A percentile compares a stretch with the other conserved stretches of the same genome.
Evolutionary conservation across 345 rosid genomes (phyloP).

Genomic region (Gossypioides kirkii): DNA sequence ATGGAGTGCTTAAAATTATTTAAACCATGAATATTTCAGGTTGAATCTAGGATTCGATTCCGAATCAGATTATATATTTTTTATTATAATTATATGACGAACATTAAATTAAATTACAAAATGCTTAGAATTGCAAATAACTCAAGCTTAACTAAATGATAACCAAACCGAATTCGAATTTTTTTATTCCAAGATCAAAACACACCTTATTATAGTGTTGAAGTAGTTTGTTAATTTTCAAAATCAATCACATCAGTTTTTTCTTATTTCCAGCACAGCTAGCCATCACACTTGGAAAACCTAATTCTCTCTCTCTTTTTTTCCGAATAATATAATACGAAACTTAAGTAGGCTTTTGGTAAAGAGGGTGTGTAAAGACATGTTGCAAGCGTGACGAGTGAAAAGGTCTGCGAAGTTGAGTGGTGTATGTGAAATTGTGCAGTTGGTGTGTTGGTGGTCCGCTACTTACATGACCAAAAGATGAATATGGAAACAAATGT

Average conservation of each 20-base stretch:
- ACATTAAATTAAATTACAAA: too few relatives aligned
- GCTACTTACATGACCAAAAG: slow-evolving; percentile 16
- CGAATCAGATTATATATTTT: too few relatives aligned
- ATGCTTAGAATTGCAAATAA: background rate
- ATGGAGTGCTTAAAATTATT: too few relatives aligned
- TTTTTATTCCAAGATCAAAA: too few relatives aligned
- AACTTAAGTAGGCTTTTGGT: slow-evolving; percentile 30
- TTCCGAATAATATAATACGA: slow-evolving; percentile 7
- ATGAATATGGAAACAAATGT: slow-evolving; percentile 28
- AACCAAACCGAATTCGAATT: background rate
- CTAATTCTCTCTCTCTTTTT: slow-evolving; percentile 12
- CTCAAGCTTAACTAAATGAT: background rate
- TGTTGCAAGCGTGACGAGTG: slow-evolving; percentile 37
- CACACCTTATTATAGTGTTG: too few relatives aligned
- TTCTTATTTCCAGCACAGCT: background rate
- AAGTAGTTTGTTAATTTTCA: background rate
- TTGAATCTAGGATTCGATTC: too few relatives aligned
- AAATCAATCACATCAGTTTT: background rate
- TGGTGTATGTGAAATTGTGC: slow-evolving; percentile 42
- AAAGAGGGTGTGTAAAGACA: slow-evolving; percentile 26
- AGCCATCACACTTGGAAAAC: background rate
- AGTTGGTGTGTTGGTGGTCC: slow-evolving; percentile 54
- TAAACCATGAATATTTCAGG: too few relatives aligned
- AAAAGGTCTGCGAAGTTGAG: slow-evolving; percentile 34
- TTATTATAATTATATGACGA: too few relatives aligned